Conservation (phyloP, 2,329 filamentous ascomycete species). For the Colletotrichum trifolii region DNA sequence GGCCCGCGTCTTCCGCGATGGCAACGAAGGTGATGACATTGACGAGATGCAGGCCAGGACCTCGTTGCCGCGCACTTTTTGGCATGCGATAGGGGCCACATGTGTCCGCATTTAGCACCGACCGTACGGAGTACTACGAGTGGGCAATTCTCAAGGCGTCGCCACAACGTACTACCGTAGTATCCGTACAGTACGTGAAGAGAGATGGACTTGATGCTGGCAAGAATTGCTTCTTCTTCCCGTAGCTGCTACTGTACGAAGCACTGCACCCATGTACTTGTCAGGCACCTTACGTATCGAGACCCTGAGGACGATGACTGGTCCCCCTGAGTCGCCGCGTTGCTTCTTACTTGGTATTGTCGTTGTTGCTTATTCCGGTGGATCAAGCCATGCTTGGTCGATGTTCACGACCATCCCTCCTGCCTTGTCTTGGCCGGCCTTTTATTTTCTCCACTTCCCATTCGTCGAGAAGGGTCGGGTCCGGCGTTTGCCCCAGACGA, state of each 20-base stretch:
- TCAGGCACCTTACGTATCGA: no score
- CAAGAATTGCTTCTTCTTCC: conserved; percentile 24
- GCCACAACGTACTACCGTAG: no score
- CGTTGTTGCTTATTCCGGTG: conserved; percentile 28
- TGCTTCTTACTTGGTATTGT: conserved; percentile 22
- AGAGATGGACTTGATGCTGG: neutral
- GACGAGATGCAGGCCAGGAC: no score
- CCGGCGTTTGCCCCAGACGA: neutral
- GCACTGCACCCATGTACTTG: no score
- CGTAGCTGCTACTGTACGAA: neutral
- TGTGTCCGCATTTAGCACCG: no score
- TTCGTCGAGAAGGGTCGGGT: conserved; percentile 2
- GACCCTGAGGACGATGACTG: neutral
- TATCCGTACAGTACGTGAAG: no score
- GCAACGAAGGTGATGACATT: no score
- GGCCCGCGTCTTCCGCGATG: no score
- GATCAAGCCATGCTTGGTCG: conserved; percentile 24
- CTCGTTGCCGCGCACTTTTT: no score
- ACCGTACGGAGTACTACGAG: no score
- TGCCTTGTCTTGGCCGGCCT: conserved; percentile 6
- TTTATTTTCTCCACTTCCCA: conserved; percentile 10
- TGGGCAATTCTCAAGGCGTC: no score
- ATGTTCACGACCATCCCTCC: conserved; percentile 8
- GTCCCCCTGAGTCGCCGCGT: conserved; percentile 17
- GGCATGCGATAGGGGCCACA: no score